A percentile compares a stretch with the other conserved stretches of the same genome.
phyloP scores from a whole-genome alignment of 2,329 filamentous ascomycete genomes.

The Penicillium sp. region DNA sequence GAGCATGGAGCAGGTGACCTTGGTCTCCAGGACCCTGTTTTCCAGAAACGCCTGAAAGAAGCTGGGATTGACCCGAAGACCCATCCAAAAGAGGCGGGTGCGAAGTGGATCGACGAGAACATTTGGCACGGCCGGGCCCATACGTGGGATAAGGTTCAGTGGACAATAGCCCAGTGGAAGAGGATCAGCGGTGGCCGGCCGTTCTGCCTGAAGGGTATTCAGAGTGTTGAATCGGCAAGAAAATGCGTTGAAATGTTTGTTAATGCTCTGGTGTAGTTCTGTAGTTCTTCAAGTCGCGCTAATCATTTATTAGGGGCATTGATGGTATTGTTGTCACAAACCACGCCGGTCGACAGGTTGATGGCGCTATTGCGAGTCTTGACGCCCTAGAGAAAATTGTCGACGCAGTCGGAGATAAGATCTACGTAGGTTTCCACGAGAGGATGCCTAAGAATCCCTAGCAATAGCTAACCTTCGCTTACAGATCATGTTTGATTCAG shows the following conservation, averaged over 20 bases:
- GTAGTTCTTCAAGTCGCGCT: conserved; percentile 13
- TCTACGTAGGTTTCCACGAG: conserved; percentile 20
- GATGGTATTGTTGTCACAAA: conserved; percentile 35
- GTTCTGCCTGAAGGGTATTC: conserved; percentile 69
- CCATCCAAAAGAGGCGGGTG: conserved; percentile 55
- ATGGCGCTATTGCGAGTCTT: conserved; percentile 39
- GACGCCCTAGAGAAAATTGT: conserved; percentile 35
- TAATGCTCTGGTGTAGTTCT: not conserved
- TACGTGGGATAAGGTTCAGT: conserved; percentile 66
- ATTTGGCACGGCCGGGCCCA: conserved; percentile 64
- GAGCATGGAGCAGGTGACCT: conserved; percentile 56
- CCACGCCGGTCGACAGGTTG: conserved; percentile 41
- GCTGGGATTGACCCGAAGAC: conserved; percentile 54
- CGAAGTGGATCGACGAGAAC: conserved; percentile 61
- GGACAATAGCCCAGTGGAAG: conserved; percentile 61
- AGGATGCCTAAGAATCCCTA: not conserved
- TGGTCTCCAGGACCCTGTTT: conserved; percentile 60
- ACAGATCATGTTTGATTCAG: conserved; percentile 33
- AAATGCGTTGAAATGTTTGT: conserved; percentile 8
- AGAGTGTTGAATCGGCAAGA: conserved; percentile 45
- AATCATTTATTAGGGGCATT: not conserved
- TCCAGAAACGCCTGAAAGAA: conserved; percentile 54
- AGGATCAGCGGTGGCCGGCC: conserved; percentile 55
- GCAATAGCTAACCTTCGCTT: not conserved
- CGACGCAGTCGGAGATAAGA: conserved; percentile 29